phyloP scores from a whole-genome alignment of 352 stramenopile genomes.

The Phytophthora podocarpi region DNA sequence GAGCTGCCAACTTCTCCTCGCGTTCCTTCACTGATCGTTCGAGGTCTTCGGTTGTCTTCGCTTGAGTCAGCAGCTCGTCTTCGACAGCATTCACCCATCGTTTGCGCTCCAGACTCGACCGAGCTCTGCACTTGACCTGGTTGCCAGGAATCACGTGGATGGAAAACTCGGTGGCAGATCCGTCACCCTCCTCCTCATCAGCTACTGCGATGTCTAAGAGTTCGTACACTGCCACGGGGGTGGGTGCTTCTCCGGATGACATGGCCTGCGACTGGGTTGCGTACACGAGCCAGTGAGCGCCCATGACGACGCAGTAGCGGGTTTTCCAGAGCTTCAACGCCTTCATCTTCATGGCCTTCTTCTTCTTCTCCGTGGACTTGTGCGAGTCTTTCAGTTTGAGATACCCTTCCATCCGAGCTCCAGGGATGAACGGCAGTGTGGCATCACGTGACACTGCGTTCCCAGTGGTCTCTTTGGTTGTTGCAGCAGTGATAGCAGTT shows the following conservation, averaged over 20 bases:
- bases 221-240: constrained; percentile 60
- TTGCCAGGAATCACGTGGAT: constrained; percentile 34
- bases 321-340: constrained; percentile 50
- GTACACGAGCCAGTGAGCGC: constrained; percentile 75
- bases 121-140: constrained; percentile 56
- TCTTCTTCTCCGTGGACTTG: constrained; percentile 24
- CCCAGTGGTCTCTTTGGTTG: constrained; percentile 25
- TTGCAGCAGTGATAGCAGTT: constrained; percentile 24
- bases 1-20: constrained; percentile 42
- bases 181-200: constrained; percentile 19
- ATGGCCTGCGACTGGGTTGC: constrained; percentile 64
- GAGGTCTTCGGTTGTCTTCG: constrained; percentile 43
- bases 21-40: constrained; percentile 41
- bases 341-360: constrained; percentile 37
- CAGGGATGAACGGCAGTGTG: constrained; percentile 59
- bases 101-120: constrained; percentile 70
- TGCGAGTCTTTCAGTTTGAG: constrained; percentile 49
- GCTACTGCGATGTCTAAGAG: constrained; percentile 40
- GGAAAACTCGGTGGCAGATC: constrained; percentile 23
- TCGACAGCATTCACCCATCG: constrained; percentile 73
- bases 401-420: constrained; percentile 75
- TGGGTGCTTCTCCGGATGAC: constrained; percentile 20
- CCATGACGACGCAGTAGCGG: constrained; percentile 75
- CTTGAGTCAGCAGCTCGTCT: constrained; percentile 43
- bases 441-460: constrained; percentile 43